Conservation (phyloP, 176 grass and related monocot species). For the Neostapfia colusana region DNA sequence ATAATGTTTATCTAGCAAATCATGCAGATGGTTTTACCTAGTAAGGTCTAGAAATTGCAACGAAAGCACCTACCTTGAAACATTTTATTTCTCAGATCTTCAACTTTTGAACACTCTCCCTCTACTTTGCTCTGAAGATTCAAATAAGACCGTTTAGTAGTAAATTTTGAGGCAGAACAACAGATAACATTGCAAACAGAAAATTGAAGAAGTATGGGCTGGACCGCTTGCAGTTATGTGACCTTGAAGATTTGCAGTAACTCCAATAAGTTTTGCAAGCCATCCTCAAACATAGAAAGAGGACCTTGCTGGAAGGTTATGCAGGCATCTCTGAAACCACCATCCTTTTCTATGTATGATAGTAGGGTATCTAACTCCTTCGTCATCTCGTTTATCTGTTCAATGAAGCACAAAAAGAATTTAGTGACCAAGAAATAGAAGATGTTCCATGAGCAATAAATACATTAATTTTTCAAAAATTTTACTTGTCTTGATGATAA, state of each 20-base stretch:
- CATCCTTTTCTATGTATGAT: conserved; percentile 74
- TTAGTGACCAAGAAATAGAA: conserved; percentile 14
- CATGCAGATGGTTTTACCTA: neutral
- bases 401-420: conserved; percentile 20
- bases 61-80: conserved; percentile 59
- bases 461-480: conserved; percentile 21
- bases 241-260: conserved; percentile 76
- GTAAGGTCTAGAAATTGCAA: conserved; percentile 1
- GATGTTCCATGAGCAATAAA: conserved; percentile 8
- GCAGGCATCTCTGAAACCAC: conserved; percentile 78
- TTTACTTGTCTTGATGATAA: conserved; percentile 21
- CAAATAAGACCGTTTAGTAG: conserved; percentile 42
- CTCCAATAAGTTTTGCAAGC: conserved; percentile 61
- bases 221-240: conserved; percentile 19
- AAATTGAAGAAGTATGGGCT: neutral
- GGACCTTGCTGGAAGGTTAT: conserved; percentile 67
- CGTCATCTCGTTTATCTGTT: conserved; percentile 78
- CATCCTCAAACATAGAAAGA: conserved; percentile 60
- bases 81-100: conserved; percentile 85
- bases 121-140: conserved; percentile 62
- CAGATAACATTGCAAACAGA: neutral
- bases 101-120: conserved; percentile 66
- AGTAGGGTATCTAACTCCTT: conserved; percentile 77
- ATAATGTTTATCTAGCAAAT: conserved; percentile 11
- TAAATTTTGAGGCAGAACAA: conserved; percentile 23